Conservation (phyloP, 164 flowering plant genomes). For the Buxus sempervirens region DNA sequence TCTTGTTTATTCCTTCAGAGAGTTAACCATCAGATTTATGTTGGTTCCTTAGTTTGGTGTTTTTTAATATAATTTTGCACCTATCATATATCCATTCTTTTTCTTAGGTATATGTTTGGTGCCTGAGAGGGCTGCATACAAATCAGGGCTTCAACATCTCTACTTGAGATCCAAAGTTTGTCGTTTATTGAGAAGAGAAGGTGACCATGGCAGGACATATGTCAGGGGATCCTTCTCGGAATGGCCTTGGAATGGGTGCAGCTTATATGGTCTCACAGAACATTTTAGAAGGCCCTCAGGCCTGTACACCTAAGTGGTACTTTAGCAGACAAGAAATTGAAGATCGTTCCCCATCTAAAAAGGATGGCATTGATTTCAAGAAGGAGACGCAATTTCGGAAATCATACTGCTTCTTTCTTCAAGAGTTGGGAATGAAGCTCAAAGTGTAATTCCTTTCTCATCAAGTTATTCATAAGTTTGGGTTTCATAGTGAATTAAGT, state of each 20-base stretch:
- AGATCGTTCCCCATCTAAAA: conserved; percentile 60
- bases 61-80: neutral
- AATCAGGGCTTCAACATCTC: neutral
- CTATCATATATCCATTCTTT: neutral
- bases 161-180: neutral
- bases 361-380: conserved; percentile 49
- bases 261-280: conserved; percentile 1
- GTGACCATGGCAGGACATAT: conserved; percentile 25
- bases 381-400: conserved; percentile 44
- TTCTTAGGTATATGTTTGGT: neutral
- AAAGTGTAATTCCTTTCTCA: conserved; percentile 44
- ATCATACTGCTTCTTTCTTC: conserved; percentile 54
- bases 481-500: neutral
- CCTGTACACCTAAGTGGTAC: conserved; percentile 41
- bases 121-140: neutral
- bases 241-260: conserved; percentile 11
- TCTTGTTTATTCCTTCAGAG: neutral
- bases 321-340: conserved; percentile 50
- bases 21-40: too few species aligned
- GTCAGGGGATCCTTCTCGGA: conserved; percentile 18
- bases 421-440: conserved; percentile 57
- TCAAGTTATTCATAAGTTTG: neutral
- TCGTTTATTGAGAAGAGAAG: conserved; percentile 11
- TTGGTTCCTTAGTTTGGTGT: neutral
- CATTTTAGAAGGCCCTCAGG: conserved; percentile 20